phyloP scores from a whole-genome alignment of 1,284 basidiomycete genomes.

The Fistulina hepatica region DNA sequence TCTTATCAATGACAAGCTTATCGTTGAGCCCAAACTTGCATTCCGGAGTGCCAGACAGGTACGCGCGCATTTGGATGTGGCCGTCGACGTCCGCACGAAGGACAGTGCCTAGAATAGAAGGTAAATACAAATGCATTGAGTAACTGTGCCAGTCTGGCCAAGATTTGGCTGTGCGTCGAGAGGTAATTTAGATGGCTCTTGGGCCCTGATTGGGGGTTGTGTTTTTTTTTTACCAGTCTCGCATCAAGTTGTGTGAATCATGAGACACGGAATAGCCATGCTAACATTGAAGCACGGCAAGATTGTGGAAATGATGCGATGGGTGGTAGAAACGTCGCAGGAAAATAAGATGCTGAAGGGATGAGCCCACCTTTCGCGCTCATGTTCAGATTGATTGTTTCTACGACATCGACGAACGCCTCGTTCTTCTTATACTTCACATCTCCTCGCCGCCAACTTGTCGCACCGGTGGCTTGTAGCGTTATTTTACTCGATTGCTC shows the following conservation, averaged over 20 bases:
- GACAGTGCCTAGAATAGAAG: constrained; percentile 65
- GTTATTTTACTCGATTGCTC: constrained; percentile 97
- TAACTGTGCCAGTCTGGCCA: too few species aligned
- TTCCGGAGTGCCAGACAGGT: constrained; percentile 90
- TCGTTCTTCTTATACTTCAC: constrained; percentile 99
- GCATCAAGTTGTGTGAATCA: too few species aligned
- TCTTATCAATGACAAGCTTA: constrained; percentile 93
- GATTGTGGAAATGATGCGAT: constrained; percentile 4
- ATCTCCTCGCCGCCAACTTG: constrained; percentile 87
- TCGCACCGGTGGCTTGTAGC: constrained; percentile 89
- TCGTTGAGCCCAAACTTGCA: constrained; percentile 99
- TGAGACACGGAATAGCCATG: too few species aligned
- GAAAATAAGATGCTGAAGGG: constrained; percentile 1
- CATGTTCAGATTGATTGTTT: constrained; percentile 94
- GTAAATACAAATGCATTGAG: too few species aligned
- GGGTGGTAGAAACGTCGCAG: not conserved
- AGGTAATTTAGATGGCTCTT: too few species aligned
- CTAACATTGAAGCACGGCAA: too few species aligned
- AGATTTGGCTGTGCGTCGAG: too few species aligned
- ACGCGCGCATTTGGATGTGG: constrained; percentile 96
- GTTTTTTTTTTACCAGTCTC: too few species aligned
- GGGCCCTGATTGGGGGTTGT: too few species aligned
- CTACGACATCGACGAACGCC: constrained; percentile 95
- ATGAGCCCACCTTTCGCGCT: constrained; percentile 92
- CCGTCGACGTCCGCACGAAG: constrained; percentile 97